These are phyloP conservation scores for Omphalotus guepiniiformis DNA, from an alignment of 768 basidiomycete species.

Conservation along the genomic window DNA sequence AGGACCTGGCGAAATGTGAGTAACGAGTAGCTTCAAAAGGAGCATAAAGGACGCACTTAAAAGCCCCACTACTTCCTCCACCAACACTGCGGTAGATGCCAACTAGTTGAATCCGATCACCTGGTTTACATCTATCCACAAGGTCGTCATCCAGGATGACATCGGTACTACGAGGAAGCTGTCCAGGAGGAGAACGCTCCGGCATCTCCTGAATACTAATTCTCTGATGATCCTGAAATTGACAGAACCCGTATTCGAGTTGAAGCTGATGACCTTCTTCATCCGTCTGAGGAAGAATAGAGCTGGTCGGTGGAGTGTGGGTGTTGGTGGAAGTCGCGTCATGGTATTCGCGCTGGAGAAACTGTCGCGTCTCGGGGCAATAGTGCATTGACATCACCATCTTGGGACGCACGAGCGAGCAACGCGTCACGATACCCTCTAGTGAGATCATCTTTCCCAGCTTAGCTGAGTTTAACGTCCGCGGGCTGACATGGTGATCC, in stretches of 20 bases:
- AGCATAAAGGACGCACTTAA: constrained; percentile 61
- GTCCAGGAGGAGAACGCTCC: constrained; percentile 95
- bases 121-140: constrained; percentile 96
- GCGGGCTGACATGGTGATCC: constrained; percentile 95
- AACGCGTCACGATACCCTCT: constrained; percentile 97
- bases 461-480: constrained; percentile 83
- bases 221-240: constrained; percentile 94
- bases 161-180: constrained; percentile 93
- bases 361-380: constrained; percentile 80
- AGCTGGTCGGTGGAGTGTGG: constrained; percentile 79
- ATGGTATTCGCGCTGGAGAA: constrained; percentile 87
- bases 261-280: constrained; percentile 84
- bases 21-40: constrained; percentile 10
- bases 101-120: constrained; percentile 95
- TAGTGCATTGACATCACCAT: constrained; percentile 97
- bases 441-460: constrained; percentile 95
- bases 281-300: constrained; percentile 87
- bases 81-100: constrained; percentile 94
- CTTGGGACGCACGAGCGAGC: constrained; percentile 96
- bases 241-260: constrained; percentile 89
- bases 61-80: constrained; percentile 85
- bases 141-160: constrained; percentile 95
- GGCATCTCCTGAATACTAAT: constrained; percentile 99
- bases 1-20: constrained; percentile 52
- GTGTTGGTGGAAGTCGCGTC: constrained; percentile 88